Base-by-base conservation (phyloP, 164 flowering plant genomes). In the Stephania yunnanensis region DNA sequence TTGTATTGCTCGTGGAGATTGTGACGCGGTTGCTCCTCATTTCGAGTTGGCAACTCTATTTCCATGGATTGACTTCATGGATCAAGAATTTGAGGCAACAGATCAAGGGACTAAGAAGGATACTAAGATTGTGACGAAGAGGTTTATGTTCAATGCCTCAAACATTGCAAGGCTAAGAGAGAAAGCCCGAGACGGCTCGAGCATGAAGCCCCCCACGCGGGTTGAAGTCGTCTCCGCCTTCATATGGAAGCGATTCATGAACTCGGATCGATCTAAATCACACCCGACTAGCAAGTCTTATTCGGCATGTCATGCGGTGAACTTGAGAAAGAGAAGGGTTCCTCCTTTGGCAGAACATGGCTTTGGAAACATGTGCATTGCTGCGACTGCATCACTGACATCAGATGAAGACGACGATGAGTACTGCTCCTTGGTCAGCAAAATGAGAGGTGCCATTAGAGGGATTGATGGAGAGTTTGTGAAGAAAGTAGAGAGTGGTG, bases 41-140 rank as follows among this genome's bases (percentile, higher is more conserved):
- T 84, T 85, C 25, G 71, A 31, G 2, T 83, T 80, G 0, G 11
- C 74, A 7, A 68, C 82, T 30, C 64, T 82, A 15, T 84, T 85
- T 75, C 89, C 89, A 2, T 80, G 82, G 0, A 76, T 22, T 25
- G 72, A 79, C 25, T 25, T 0, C 46, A 15, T 80, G 4, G 30
- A 36, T 36, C 42, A 74, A 4, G 77, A 78, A 4, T 80, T 70
- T n/a, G 6, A 68, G 5, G 68, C 78, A 2, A 70, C 36, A 2
- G 65, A 25, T 0, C 1, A 36, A 36, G 75, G 69, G 0, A 69
- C 81, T 1, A 10, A 0, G 4, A 79, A 66, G 11, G 82, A 74
- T 0, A 73, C 70, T 1, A 74, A 72, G 1, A 71, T 83, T 1
- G 76, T 79, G 7, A 76, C 80, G 1, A 84, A 73, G 65, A 74